These are phyloP conservation scores for Dianthus caryophyllus DNA, from an alignment of 148 eudicot genomes.

Conservation along the genomic window DNA sequence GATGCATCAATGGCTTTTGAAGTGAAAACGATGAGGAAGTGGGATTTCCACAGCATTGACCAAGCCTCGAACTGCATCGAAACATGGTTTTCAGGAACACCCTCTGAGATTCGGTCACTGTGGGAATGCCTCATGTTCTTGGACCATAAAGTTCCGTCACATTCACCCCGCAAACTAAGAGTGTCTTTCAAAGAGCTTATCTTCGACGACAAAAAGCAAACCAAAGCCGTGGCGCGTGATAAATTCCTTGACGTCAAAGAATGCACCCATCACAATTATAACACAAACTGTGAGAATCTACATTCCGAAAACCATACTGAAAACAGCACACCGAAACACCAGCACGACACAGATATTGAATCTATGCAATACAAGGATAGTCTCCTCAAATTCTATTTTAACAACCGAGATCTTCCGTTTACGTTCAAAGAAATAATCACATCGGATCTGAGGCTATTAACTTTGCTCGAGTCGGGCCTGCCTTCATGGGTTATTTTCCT, in stretches of 20 bases:
- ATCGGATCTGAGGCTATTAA: constrained; percentile 68
- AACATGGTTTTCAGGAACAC: constrained; percentile 81
- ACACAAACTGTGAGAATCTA: constrained; percentile 21
- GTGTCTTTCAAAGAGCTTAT: constrained; percentile 22
- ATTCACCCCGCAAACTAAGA: constrained; percentile 25
- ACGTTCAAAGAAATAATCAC: constrained; percentile 61
- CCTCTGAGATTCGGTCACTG: constrained; percentile 32
- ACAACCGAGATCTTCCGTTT: constrained; percentile 76
- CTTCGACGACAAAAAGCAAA: constrained; percentile 9
- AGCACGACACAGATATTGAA: constrained; percentile 41
- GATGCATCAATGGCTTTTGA: constrained; percentile 82
- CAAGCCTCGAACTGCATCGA: constrained; percentile 60
- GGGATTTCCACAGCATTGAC: constrained; percentile 85
- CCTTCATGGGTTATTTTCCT: constrained; percentile 97
- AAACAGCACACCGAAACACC: constrained; percentile 16
- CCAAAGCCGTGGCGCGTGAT: constrained; percentile 21
- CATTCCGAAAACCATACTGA: constrained; percentile 36
- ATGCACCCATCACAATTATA: constrained; percentile 25
- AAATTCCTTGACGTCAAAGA: constrained; percentile 55
- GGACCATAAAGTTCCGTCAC: constrained; percentile 28
- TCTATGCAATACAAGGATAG: constrained; percentile 64
- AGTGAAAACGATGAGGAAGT: constrained; percentile 72
- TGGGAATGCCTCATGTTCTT: constrained; percentile 30
- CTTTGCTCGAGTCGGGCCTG: constrained; percentile 84
- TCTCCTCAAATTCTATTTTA: constrained; percentile 62